Percentiles rank a stretch among this genome's conserved stretches.
phyloP scores from a whole-genome alignment of 2,329 filamentous ascomycete species.

The Colletotrichum costaricense region DNA sequence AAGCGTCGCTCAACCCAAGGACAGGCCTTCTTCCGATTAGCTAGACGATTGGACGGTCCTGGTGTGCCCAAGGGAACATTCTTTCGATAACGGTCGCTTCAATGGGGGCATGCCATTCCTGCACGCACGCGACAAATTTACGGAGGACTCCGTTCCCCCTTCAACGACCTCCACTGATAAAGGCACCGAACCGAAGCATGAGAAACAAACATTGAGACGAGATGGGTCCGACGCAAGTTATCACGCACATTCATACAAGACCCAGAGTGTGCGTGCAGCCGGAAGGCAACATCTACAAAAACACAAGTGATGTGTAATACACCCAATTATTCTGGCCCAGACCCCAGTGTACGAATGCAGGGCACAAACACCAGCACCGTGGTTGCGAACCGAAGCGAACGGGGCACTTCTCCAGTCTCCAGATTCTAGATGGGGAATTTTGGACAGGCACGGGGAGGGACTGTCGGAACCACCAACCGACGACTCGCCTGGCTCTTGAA shows the following conservation, averaged over 20 bases:
- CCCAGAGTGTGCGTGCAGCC: neutral
- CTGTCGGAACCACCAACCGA: constrained; percentile 10
- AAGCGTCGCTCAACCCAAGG: constrained; percentile 33
- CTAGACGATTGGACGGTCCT: constrained; percentile 15
- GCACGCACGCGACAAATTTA: constrained; percentile 17
- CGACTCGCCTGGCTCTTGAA: neutral
- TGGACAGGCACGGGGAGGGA: neutral
- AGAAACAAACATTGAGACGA: neutral
- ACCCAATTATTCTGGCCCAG: neutral
- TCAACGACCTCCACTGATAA: constrained; percentile 32
- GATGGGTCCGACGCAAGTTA: constrained; percentile 7
- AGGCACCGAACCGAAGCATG: neutral
- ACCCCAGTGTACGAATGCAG: constrained; percentile 19
- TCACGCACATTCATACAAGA: neutral
- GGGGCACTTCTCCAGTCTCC: constrained; percentile 9
- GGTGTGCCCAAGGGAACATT: constrained; percentile 17
- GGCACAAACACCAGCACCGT: constrained; percentile 17
- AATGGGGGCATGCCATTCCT: neutral
- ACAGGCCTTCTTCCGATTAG: constrained; percentile 29
- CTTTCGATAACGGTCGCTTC: constrained; percentile 1
- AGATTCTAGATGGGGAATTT: constrained; percentile 2
- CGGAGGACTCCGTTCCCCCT: constrained; percentile 20
- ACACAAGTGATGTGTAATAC: neutral
- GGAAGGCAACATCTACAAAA: neutral
- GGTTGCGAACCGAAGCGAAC: constrained; percentile 9